These are phyloP conservation scores for Mycena galericulata DNA, from an alignment of 768 basidiomycete genomes.

Conservation along the genomic window DNA sequence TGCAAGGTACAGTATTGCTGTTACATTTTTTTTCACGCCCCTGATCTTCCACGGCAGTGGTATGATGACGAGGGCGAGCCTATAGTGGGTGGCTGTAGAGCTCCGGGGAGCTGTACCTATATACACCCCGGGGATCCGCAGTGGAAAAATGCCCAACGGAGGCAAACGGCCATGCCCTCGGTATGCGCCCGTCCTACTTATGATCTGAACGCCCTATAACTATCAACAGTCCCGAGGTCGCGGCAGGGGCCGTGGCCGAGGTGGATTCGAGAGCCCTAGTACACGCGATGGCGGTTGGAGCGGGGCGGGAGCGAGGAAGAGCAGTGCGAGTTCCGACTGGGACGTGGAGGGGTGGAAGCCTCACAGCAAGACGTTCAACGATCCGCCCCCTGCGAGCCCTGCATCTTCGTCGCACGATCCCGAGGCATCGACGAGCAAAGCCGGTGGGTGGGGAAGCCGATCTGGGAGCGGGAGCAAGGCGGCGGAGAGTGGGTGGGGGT, in stretches of 20 bases:
- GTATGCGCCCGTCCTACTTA: no score
- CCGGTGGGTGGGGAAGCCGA: not conserved
- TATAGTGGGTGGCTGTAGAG: not conserved
- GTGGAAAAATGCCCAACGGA: slow-evolving; percentile 13
- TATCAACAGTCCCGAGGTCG: no score
- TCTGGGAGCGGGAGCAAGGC: not conserved
- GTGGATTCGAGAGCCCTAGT: not conserved
- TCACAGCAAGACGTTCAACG: not conserved
- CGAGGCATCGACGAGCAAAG: slow-evolving; percentile 19
- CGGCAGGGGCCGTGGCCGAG: slow-evolving; percentile 11
- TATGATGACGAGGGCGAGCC: slow-evolving; percentile 30
- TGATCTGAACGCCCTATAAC: no score
- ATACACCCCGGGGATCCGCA: slow-evolving; percentile 12
- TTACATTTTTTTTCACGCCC: no score
- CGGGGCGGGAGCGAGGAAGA: not conserved
- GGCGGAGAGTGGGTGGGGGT: not conserved
- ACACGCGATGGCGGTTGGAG: slow-evolving; percentile 24
- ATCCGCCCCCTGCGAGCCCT: slow-evolving; percentile 3
- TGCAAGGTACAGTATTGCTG: not conserved
- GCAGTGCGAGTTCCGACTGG: slow-evolving; percentile 10
- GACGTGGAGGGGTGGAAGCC: slow-evolving; percentile 19
- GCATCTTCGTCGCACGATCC: not conserved
- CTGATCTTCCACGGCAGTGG: no score
- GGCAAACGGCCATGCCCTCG: not conserved
- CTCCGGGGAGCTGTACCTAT: slow-evolving; percentile 5